Conservation (phyloP, 495 filamentous ascomycete genomes). For the Darksidea phi region DNA sequence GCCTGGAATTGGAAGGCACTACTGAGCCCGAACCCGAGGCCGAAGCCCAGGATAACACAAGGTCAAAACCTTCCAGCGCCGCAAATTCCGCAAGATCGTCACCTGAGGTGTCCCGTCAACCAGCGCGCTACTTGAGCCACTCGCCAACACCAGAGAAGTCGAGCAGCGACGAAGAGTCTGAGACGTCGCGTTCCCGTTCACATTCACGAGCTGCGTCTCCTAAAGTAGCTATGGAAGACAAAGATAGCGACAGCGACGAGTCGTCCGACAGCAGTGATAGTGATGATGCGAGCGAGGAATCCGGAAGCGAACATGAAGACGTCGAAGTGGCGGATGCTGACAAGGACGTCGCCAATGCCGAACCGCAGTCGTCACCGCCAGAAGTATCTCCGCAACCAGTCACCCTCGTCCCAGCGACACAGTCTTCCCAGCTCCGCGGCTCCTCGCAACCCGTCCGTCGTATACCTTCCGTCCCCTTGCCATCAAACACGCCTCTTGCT, state of each 20-base stretch:
- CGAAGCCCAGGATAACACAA: background rate
- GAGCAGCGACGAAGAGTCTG: constrained; percentile 1
- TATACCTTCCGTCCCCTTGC: too few species aligned
- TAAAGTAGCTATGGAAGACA: background rate
- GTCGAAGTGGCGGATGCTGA: constrained; percentile 21
- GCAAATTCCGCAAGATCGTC: background rate
- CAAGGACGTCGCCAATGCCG: constrained; percentile 17
- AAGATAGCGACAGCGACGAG: background rate
- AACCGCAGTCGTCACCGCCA: constrained; percentile 19
- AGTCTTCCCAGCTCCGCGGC: background rate
- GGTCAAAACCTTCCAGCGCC: constrained; percentile 2
- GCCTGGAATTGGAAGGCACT: background rate
- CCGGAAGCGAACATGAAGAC: constrained; percentile 9
- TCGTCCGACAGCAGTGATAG: background rate
- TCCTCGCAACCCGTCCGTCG: constrained; percentile 10
- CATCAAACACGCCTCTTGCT: too few species aligned
- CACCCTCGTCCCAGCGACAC: background rate
- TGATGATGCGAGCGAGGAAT: background rate
- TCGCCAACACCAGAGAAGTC: constrained; percentile 9
- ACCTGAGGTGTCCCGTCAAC: constrained; percentile 6
- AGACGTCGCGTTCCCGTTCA: background rate
- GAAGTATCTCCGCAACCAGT: background rate
- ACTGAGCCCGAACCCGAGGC: constrained; percentile 4
- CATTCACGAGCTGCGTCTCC: background rate
- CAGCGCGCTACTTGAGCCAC: constrained; percentile 16